phyloP scores from a whole-genome alignment of 306 rosid genomes.

The Prunus persica region Prunus_persica_NCBIv2 NC_034009.1:27933001-27933500 shows the following conservation, averaged over 20 bases:
- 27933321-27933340: slow-evolving; percentile 26
- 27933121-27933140: slow-evolving; percentile 71
- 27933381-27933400: background rate
- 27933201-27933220: slow-evolving; percentile 58
- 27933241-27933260: slow-evolving; percentile 56
- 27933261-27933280: slow-evolving; percentile 54
- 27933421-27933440: background rate
- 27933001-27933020: slow-evolving; percentile 67
- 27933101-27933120: slow-evolving; percentile 67
- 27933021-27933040: slow-evolving; percentile 62
- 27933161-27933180: slow-evolving; percentile 49
- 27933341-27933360: background rate
- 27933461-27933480: background rate
- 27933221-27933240: slow-evolving; percentile 53
- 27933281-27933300: slow-evolving; percentile 79
- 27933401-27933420: background rate
- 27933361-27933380: background rate
- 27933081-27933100: slow-evolving; percentile 83
- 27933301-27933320: slow-evolving; percentile 34
- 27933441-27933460: background rate
- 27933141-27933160: slow-evolving; percentile 87
- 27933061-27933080: slow-evolving; percentile 51
- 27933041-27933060: slow-evolving; percentile 81
- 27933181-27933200: slow-evolving; percentile 38
- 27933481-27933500: slow-evolving; percentile 46